These are phyloP conservation scores for Colletotrichum melonis DNA, from an alignment of 2,329 filamentous ascomycete species.

Conservation along the genomic window DNA sequence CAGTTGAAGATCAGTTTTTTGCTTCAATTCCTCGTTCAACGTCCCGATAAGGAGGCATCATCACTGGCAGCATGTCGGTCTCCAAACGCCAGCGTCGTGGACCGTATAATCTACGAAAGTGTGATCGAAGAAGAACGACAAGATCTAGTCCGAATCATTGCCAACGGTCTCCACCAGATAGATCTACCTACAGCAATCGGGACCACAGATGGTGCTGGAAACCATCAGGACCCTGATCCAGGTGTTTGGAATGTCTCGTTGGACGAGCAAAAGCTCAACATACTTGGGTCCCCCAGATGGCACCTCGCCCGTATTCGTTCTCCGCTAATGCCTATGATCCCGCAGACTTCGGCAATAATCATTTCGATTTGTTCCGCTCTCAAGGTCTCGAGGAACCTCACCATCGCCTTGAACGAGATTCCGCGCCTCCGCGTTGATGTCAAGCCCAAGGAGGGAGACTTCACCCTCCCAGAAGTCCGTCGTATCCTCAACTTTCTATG, in stretches of 20 bases:
- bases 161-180: not conserved
- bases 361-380: not conserved
- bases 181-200: not conserved
- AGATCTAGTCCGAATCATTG: not conserved
- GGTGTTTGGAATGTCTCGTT: not conserved
- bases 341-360: not conserved
- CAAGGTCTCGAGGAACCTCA: not conserved
- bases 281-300: not conserved
- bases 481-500: constrained; percentile 13
- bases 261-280: not conserved
- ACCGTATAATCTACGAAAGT: not conserved
- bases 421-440: constrained; percentile 5
- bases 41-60: not conserved
- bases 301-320: constrained; percentile 6
- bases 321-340: not conserved
- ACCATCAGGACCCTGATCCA: not conserved
- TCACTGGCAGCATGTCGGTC: not conserved
- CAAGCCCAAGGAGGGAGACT: not conserved
- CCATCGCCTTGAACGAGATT: not conserved
- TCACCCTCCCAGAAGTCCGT: not conserved
- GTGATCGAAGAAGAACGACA: not conserved
- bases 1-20: not conserved
- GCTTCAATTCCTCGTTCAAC: not conserved
- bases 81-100: not conserved
- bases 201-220: not conserved